A percentile compares a stretch with the other conserved stretches of the same genome.
Evolutionary conservation across 495 filamentous ascomycete genomes (phyloP).

Genomic region (Trichoderma reesei): DNA sequence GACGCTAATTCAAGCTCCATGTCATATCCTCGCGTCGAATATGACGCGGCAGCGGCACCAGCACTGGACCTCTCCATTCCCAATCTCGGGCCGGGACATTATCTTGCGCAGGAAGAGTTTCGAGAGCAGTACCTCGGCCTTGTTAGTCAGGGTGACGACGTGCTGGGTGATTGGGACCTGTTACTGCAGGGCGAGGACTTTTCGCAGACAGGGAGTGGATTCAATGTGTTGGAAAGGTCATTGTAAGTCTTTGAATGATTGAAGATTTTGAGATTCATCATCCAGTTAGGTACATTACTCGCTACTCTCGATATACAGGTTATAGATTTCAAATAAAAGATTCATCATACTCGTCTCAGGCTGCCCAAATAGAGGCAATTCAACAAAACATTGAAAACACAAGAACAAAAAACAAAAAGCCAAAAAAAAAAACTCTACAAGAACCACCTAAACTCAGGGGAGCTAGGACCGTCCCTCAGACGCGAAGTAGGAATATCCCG

Average conservation of each 20-base stretch:
- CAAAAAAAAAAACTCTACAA: constrained; percentile 20
- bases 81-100: neutral
- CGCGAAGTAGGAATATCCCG: constrained; percentile 59
- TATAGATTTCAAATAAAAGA: neutral
- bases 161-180: neutral
- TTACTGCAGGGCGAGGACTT: constrained; percentile 3
- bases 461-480: constrained; percentile 56
- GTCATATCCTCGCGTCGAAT: neutral
- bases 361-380: neutral
- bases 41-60: neutral
- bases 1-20: neutral
- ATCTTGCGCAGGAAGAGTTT: neutral
- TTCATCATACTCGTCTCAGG: neutral
- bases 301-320: neutral
- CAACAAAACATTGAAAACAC: neutral
- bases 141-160: constrained; percentile 3
- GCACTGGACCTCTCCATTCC: neutral
- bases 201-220: neutral
- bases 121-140: constrained; percentile 8
- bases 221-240: neutral
- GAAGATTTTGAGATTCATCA: neutral
- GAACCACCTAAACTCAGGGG: constrained; percentile 65
- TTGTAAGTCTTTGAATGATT: neutral
- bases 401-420: neutral
- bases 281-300: neutral